A percentile compares a stretch with the other conserved stretches of the same genome.
Conservation (phyloP, 75 land plant genomes). For the Isoetes taiwanensis region DNA sequence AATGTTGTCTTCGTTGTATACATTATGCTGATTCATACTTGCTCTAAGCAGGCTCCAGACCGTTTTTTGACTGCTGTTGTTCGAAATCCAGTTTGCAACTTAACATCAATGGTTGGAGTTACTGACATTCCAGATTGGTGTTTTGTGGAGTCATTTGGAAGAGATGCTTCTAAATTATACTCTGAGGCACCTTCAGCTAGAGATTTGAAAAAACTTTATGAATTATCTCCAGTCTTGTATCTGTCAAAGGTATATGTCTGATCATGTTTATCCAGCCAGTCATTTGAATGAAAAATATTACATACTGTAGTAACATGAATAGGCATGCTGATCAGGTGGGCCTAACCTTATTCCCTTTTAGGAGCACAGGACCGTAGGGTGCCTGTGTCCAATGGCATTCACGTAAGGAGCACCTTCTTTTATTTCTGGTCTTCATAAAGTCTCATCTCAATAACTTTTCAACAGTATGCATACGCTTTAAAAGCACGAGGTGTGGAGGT, state of each 20-base stretch:
- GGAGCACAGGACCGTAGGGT: constrained; percentile 98
- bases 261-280: not conserved
- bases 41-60: constrained; percentile 93
- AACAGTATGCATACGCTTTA: constrained; percentile 75
- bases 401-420: constrained; percentile 30
- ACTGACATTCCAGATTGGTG: constrained; percentile 98
- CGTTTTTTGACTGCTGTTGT: constrained; percentile 65
- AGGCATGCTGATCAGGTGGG: constrained; percentile 38
- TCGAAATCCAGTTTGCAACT: constrained; percentile 92
- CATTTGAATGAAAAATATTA: not conserved
- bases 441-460: not conserved
- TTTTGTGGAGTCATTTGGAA: constrained; percentile 74
- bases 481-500: constrained; percentile 68
- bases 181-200: constrained; percentile 68
- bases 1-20: no score
- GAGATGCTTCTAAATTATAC: constrained; percentile 32
- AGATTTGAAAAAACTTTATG: constrained; percentile 40
- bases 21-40: no score
- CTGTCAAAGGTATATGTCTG: constrained; percentile 48
- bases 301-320: not conserved
- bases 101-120: constrained; percentile 78
- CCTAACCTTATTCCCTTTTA: constrained; percentile 66
- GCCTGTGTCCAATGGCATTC: constrained; percentile 91
- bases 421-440: not conserved
- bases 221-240: constrained; percentile 72